These are phyloP conservation scores for Geopyxis carbonaria DNA, from an alignment of 495 filamentous ascomycete genomes.

Conservation along the genomic window DNA sequence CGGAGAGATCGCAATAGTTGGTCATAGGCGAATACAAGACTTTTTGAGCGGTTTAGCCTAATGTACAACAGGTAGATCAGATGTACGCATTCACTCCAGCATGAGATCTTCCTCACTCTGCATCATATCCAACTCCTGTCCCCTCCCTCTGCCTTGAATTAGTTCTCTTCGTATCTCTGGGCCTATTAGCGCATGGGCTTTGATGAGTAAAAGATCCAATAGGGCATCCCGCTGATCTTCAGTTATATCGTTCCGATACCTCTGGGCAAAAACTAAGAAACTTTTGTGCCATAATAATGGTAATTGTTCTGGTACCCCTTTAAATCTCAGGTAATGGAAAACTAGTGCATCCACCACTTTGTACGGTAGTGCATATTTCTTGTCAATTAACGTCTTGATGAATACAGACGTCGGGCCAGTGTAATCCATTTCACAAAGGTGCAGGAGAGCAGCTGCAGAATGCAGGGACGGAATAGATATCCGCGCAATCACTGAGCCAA, in stretches of 20 bases:
- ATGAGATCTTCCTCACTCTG: slow-evolving; percentile 73
- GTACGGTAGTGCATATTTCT: slow-evolving; percentile 89
- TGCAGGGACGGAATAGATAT: slow-evolving; percentile 74
- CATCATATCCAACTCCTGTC: slow-evolving; percentile 45
- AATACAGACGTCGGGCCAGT: slow-evolving; percentile 79
- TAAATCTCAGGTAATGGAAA: slow-evolving; percentile 89
- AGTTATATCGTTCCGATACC: slow-evolving; percentile 83
- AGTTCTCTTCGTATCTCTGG: slow-evolving; percentile 85
- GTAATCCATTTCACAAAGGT: slow-evolving; percentile 81
- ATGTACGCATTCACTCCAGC: slow-evolving; percentile 31
- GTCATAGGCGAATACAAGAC: too few species aligned
- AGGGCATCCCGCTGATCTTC: slow-evolving; percentile 87
- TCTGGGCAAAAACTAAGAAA: slow-evolving; percentile 76
- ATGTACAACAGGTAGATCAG: too few species aligned
- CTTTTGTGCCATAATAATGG: slow-evolving; percentile 86
- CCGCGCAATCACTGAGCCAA: slow-evolving; percentile 63
- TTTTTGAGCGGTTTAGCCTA: too few species aligned
- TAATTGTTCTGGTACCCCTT: slow-evolving; percentile 38
- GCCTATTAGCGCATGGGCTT: slow-evolving; percentile 76
- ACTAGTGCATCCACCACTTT: slow-evolving; percentile 88
- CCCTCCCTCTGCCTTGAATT: slow-evolving; percentile 72
- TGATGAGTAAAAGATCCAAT: slow-evolving; percentile 68
- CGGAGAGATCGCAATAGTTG: too few species aligned
- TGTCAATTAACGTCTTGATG: slow-evolving; percentile 81
- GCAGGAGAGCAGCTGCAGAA: slow-evolving; percentile 77